Evolutionary conservation across 805 yeast genomes (phyloP), one percentile per base, ranked within the genome.

Genomic region (Yarrowia sp.): DNA sequence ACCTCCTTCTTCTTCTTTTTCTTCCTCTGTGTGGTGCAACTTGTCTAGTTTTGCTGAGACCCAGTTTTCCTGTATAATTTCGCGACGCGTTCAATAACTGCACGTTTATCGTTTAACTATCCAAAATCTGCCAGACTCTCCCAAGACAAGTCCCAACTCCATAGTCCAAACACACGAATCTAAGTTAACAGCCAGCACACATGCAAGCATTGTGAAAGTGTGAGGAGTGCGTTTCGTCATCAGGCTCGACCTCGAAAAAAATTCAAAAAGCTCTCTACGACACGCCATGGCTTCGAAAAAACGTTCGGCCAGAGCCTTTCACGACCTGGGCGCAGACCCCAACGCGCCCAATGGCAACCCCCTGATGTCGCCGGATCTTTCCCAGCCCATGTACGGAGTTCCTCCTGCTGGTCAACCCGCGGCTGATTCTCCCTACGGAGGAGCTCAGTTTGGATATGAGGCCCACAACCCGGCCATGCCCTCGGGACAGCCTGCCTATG

Each of bases 361-460:
- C 12, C 36, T 38, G 14, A 9, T 55, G 61, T 24, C 61, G 3
- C 44, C 61, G 14, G 42, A 55, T 36, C 46, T 40, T 12, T n/a
- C 46, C 13, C 89, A 97, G 78, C 91, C 91, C 67, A 97, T 92
- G n/a, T 92, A 89, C 82, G 84, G 88, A 72, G 82, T 82, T 15
- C 40, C 55, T 34, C 55, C 55, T 17, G 15, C 14, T 10, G n/a
- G n/a, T 9, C 55, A 50, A 3, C 14, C 90, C n/a, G 55, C 53
- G 2, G 34, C 86, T 65, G 82, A 85, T 70, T 90, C 92, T 70
- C 88, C 97, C 3, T 95, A 95, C 77, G 88, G 84, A 71, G 99
- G 99, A 79, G 99, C 95, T 78, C 84, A 86, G 81, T 92, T 98
- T 30, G 99, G 99, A 90, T 95, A 95, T 77, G 92, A 61, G 24